These are phyloP conservation scores for Diospyros kaki DNA, from an alignment of 148 eudicot species.

Conservation along the genomic window DNA sequence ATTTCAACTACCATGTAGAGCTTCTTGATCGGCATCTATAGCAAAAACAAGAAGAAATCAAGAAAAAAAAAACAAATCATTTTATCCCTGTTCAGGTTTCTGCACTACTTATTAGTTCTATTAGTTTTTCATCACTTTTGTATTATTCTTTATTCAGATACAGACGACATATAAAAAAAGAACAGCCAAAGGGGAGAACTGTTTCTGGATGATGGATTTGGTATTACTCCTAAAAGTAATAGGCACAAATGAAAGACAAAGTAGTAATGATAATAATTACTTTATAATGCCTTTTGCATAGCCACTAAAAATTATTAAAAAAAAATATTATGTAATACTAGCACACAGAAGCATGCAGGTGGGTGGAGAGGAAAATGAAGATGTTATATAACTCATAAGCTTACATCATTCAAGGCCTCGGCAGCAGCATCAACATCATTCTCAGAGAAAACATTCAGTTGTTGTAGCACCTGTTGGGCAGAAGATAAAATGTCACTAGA, in stretches of 20 bases:
- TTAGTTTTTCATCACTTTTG: no score
- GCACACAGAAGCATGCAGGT: slow-evolving; percentile 2
- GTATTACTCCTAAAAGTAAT: no score
- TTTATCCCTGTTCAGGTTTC: no score
- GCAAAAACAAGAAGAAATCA: slow-evolving; percentile 6
- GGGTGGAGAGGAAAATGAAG: background rate
- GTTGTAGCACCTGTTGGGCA: slow-evolving; percentile 56
- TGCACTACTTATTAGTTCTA: no score
- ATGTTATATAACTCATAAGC: slow-evolving; percentile 15
- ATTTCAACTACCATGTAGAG: slow-evolving; percentile 83
- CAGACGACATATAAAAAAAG: no score
- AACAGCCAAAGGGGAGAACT: no score
- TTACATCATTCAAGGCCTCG: slow-evolving; percentile 84
- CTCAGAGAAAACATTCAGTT: slow-evolving; percentile 76
- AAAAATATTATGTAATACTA: background rate
- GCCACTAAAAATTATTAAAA: background rate
- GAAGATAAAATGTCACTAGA: no score
- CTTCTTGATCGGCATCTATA: slow-evolving; percentile 87
- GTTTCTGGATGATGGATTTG: no score
- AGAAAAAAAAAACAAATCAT: background rate
- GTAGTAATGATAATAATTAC: no score
- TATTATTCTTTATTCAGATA: no score
- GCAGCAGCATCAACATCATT: slow-evolving; percentile 84
- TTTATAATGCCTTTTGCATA: background rate
- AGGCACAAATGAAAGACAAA: no score